Base-by-base conservation (phyloP, 768 basidiomycete species). In the Termitomyces titanicus region DNA sequence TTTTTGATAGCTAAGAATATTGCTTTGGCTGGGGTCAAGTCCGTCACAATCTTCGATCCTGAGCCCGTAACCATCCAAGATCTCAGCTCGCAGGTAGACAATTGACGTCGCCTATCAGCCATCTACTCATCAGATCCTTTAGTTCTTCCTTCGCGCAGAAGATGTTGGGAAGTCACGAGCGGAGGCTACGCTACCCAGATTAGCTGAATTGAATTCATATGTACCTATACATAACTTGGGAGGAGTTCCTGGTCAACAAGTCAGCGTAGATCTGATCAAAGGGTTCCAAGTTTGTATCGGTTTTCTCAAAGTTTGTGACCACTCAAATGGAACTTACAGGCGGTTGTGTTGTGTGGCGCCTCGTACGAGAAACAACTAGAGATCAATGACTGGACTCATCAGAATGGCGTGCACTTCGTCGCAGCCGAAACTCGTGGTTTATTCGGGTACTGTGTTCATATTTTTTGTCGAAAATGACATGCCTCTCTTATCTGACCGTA, bases 181-280 rank as follows among this genome's bases (percentile, higher is more conserved):
- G 53, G 83, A 84, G 48, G 93, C 89, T 17, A 92, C 92, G 17
- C 80, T 87, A 40, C 85, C 92, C n/a, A 84, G 96, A 46, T 76
- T 99, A 47, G 86, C 94, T 15, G 97, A 98, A 69, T 79, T 99
- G 43, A 99, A 99, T 68, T 81, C 91, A 27, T 99, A 99, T 69
- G 96, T 98, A 9, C 96, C 96, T 29, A 89, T 98, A 45, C 85
- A 89, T 45, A 80, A 90, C 68, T 78, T 98, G n/a, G 87, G 83
- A 48, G 93, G 94, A 18, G 70, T 76, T 34, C 70, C 84, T 11
- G 93, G 94, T 2, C 82, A 93, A 63, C 81, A 85, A 55, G 85
- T 97, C 62, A 84, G 84, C 0, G 77, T 87, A 24, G 91, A 96
- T 57, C 75, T 90, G 66, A 80, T 98, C 64, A 83, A 87, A 70